phyloP scores from a whole-genome alignment of 2,329 filamentous ascomycete species.

The Pestalotiopsis sp. region DNA sequence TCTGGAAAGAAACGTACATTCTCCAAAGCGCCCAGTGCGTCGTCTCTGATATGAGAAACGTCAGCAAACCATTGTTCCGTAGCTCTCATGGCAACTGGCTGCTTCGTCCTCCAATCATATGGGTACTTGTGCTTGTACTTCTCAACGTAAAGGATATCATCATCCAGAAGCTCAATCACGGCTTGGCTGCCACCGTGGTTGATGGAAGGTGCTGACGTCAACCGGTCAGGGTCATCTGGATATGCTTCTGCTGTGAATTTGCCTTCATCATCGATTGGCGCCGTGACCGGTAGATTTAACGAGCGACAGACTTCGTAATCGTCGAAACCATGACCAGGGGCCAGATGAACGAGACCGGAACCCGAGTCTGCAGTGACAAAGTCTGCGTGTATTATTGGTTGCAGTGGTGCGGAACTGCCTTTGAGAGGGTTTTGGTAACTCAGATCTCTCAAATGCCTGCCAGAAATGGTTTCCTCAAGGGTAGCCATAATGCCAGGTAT shows the following conservation, averaged over 20 bases:
- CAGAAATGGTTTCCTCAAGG: constrained; percentile 51
- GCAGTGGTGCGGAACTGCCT: constrained; percentile 54
- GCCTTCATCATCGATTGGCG: constrained; percentile 83
- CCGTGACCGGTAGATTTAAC: constrained; percentile 72
- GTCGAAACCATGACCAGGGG: constrained; percentile 94
- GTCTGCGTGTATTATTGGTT: constrained; percentile 78
- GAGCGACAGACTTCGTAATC: constrained; percentile 83
- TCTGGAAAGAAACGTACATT: constrained; percentile 79
- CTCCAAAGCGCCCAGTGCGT: constrained; percentile 70
- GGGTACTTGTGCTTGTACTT: constrained; percentile 89
- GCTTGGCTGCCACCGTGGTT: constrained; percentile 69
- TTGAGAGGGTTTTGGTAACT: constrained; percentile 74
- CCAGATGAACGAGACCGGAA: constrained; percentile 91
- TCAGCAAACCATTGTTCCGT: constrained; percentile 99
- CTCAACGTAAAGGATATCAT: constrained; percentile 70
- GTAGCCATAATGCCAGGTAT: constrained; percentile 56
- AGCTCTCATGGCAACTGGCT: constrained; percentile 86
- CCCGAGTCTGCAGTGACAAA: constrained; percentile 93
- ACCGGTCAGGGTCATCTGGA: constrained; percentile 64
- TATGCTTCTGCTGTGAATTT: constrained; percentile 80
- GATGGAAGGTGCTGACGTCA: constrained; percentile 72
- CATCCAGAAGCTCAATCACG: constrained; percentile 69
- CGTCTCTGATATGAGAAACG: constrained; percentile 77
- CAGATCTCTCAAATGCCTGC: constrained; percentile 66
- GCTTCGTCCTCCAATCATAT: constrained; percentile 96